Conservation (phyloP, 768 basidiomycete species). For the Piloderma croceum region DNA sequence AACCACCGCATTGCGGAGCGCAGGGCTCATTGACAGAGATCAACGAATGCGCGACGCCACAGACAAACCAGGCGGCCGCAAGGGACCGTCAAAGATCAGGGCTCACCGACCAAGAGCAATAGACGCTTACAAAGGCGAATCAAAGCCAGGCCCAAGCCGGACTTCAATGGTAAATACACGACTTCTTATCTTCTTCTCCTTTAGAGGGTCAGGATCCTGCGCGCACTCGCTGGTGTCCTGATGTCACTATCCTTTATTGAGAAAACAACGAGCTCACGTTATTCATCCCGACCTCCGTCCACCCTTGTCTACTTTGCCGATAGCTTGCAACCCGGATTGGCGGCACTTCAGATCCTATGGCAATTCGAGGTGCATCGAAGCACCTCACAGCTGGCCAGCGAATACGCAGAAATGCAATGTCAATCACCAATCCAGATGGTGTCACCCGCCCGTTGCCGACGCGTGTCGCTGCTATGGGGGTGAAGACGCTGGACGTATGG, state of each 20-base stretch:
- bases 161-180: slow-evolving; percentile 65
- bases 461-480: slow-evolving; percentile 19
- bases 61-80: slow-evolving; percentile 68
- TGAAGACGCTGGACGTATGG: slow-evolving; percentile 62
- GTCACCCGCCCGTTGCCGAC: slow-evolving; percentile 6
- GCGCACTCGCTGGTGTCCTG: slow-evolving; percentile 3
- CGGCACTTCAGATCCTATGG: slow-evolving; percentile 44
- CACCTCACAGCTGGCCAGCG: slow-evolving; percentile 41
- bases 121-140: slow-evolving; percentile 53
- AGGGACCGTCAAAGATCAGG: slow-evolving; percentile 56
- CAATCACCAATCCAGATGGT: slow-evolving; percentile 13
- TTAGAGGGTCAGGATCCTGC: slow-evolving; percentile 1
- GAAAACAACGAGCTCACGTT: slow-evolving; percentile 4
- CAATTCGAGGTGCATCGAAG: slow-evolving; percentile 61
- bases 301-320: slow-evolving; percentile 30
- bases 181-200: slow-evolving; percentile 24
- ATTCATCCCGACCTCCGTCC: slow-evolving; percentile 15
- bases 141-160: slow-evolving; percentile 42
- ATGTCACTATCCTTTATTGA: slow-evolving; percentile 1
- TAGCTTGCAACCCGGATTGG: slow-evolving; percentile 38
- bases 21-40: slow-evolving; percentile 75
- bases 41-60: slow-evolving; percentile 66
- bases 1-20: slow-evolving; percentile 56
- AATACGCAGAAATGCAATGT: slow-evolving; percentile 55
- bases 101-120: slow-evolving; percentile 55